Percentiles rank a stretch among this genome's conserved stretches.
These are phyloP conservation scores for Solanum pimpinellifolium DNA, from an alignment of 257 asterid genomes.

Conservation along the genomic window DNA sequence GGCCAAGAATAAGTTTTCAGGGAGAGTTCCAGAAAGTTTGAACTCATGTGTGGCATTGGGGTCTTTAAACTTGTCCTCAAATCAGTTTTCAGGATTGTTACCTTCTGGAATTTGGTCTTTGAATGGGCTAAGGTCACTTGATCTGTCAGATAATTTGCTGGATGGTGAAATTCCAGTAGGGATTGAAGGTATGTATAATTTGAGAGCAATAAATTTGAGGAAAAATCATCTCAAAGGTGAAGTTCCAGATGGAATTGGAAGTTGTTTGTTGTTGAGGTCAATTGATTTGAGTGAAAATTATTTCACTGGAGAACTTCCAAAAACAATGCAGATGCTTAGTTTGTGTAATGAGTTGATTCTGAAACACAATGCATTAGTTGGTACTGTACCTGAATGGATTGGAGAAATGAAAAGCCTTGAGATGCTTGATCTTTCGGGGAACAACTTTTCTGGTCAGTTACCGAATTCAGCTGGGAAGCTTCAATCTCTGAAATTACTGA, in stretches of 20 bases:
- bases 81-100: constrained; percentile 65
- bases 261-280: constrained; percentile 45
- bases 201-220: constrained; percentile 49
- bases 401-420: constrained; percentile 67
- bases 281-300: constrained; percentile 59
- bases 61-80: constrained; percentile 58
- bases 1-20: constrained; percentile 59
- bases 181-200: constrained; percentile 39
- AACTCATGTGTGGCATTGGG: constrained; percentile 56
- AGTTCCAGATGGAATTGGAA: constrained; percentile 65
- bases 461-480: constrained; percentile 56
- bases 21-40: constrained; percentile 64
- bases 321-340: constrained; percentile 57
- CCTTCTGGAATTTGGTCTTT: constrained; percentile 62
- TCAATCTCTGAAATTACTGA: constrained; percentile 45
- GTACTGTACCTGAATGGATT: constrained; percentile 60
- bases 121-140: constrained; percentile 58
- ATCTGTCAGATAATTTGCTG: constrained; percentile 63
- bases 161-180: constrained; percentile 62
- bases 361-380: constrained; percentile 35
- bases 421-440: constrained; percentile 55
- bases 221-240: constrained; percentile 45
- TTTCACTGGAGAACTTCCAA: constrained; percentile 56
- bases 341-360: constrained; percentile 39
- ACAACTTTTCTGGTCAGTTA: constrained; percentile 46